phyloP scores from a whole-genome alignment of 169 alveolate genomes.

The Plasmodium cynomolgi region DNA sequence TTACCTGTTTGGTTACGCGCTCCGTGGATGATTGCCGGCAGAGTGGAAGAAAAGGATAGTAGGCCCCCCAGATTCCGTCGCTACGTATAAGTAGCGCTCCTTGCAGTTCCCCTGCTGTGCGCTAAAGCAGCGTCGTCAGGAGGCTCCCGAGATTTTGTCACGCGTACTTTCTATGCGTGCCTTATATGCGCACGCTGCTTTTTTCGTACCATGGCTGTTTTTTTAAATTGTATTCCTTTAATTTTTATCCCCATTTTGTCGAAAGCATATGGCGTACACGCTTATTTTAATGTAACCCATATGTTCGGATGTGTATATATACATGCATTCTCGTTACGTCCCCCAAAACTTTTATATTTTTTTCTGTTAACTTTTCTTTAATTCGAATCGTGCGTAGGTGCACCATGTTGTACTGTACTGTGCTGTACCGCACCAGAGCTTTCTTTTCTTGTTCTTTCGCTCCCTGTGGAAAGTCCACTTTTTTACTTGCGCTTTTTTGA shows the following conservation, averaged over 20 bases:
- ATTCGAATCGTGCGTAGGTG: neutral
- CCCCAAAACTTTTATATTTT: neutral
- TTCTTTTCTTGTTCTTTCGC: neutral
- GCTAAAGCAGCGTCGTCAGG: neutral
- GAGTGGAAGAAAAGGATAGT: neutral
- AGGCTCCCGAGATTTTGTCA: neutral
- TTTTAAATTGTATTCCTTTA: neutral
- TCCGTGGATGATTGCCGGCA: neutral
- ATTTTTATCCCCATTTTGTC: neutral
- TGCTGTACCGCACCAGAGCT: neutral
- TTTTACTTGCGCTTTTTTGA: too few species aligned
- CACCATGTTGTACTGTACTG: neutral
- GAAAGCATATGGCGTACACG: neutral
- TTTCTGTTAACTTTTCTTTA: neutral
- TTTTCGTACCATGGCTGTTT: neutral
- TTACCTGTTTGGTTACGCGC: neutral
- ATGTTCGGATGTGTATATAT: neutral
- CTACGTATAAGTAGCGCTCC: neutral
- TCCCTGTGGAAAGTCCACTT: neutral
- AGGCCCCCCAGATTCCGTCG: neutral
- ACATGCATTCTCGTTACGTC: neutral
- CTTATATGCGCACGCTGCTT: neutral
- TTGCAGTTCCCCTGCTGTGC: neutral
- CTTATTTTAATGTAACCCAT: neutral
- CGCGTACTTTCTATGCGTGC: neutral